Conservation (phyloP, 148 eudicot species). For the Selenicereus undatus region DNA sequence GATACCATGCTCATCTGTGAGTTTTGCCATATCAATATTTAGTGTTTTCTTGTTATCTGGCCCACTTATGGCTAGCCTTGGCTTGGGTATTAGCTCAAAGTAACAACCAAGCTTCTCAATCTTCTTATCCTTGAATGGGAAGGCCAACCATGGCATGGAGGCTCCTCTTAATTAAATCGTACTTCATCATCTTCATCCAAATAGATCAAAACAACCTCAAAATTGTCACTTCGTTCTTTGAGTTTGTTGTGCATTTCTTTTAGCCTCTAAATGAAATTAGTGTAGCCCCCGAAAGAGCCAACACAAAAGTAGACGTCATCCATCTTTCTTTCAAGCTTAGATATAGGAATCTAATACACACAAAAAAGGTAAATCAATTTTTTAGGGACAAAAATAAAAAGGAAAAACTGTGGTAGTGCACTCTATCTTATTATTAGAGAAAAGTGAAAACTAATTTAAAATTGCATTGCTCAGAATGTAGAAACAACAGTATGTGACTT, state of each 20-base stretch:
- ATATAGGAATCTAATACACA: conserved; percentile 28
- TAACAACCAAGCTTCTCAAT: conserved; percentile 38
- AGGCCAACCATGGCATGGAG: conserved; percentile 32
- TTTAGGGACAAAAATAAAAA: neutral
- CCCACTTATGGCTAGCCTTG: conserved; percentile 35
- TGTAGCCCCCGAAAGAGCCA: conserved; percentile 33
- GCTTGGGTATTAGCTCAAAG: conserved; percentile 37
- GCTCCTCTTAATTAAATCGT: conserved; percentile 24
- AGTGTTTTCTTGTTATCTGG: conserved; percentile 33
- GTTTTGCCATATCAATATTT: too few relatives aligned
- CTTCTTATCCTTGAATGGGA: conserved; percentile 39
- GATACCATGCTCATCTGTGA: too few relatives aligned
- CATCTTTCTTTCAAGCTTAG: conserved; percentile 38
- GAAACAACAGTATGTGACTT: too few relatives aligned
- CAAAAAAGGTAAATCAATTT: conserved; percentile 7
- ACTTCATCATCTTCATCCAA: conserved; percentile 36
- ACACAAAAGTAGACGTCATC: conserved; percentile 40
- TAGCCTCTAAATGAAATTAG: conserved; percentile 35
- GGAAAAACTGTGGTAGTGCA: neutral
- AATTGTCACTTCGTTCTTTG: conserved; percentile 38
- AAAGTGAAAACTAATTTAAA: neutral
- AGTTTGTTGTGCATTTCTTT: conserved; percentile 24
- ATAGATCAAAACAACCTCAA: conserved; percentile 36
- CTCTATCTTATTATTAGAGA: neutral
- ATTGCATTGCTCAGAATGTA: too few relatives aligned